Conservation (phyloP, 1,284 basidiomycete genomes). For the Hortiboletus rubellus region DNA sequence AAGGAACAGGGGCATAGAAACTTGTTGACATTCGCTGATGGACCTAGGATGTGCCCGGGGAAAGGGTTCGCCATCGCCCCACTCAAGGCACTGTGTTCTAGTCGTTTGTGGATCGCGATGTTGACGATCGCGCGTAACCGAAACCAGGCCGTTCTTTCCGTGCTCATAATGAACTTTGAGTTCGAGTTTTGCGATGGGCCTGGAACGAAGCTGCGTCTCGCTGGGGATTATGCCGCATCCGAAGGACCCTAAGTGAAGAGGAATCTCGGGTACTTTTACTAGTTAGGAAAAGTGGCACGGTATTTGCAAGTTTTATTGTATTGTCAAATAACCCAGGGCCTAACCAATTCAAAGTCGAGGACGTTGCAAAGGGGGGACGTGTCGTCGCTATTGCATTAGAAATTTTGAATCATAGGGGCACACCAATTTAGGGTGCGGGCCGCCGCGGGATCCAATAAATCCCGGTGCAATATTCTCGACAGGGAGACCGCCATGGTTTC, state of each 20-base stretch:
- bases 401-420: too few relatives aligned
- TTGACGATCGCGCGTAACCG: background rate
- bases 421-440: background rate
- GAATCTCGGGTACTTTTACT: slow-evolving; percentile 44
- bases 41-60: slow-evolving; percentile 48
- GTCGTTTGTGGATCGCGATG: background rate
- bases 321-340: too few relatives aligned
- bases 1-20: slow-evolving; percentile 43
- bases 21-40: slow-evolving; percentile 51
- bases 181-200: slow-evolving; percentile 47
- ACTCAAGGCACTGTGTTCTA: slow-evolving; percentile 16
- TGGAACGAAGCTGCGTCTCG: slow-evolving; percentile 37
- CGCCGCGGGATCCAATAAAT: background rate
- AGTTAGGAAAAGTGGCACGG: slow-evolving; percentile 22
- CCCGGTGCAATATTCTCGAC: too few relatives aligned
- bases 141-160: slow-evolving; percentile 43
- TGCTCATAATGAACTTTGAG: slow-evolving; percentile 44
- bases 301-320: background rate
- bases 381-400: too few relatives aligned
- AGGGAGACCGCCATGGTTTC: too few relatives aligned
- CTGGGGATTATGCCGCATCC: slow-evolving; percentile 44
- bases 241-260: slow-evolving; percentile 41
- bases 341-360: too few relatives aligned
- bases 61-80: slow-evolving; percentile 46
- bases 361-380: too few relatives aligned